Conservation (phyloP, 345 rosid species). For the Eucalyptus erythrocorys region DNA sequence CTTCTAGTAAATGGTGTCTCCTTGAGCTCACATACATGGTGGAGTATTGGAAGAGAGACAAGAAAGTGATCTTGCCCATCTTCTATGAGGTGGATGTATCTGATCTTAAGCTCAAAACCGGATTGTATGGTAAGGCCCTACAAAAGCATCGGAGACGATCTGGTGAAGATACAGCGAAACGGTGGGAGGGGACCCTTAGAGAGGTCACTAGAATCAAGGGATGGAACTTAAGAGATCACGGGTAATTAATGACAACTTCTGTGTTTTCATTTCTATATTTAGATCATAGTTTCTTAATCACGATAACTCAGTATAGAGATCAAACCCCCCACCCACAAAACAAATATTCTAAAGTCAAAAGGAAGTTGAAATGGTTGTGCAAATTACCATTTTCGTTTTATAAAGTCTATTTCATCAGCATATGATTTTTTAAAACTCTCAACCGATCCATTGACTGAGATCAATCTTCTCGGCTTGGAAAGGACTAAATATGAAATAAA, state of each 20-base stretch:
- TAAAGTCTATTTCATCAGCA: too few species aligned
- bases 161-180: not conserved
- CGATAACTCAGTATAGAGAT: too few species aligned
- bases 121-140: not conserved
- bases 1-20: not conserved
- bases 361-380: too few species aligned
- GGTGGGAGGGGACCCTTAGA: not conserved
- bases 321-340: too few species aligned
- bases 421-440: too few species aligned
- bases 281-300: not conserved
- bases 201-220: not conserved
- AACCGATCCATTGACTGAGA: too few species aligned
- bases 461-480: too few species aligned
- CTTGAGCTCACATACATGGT: not conserved
- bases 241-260: not conserved
- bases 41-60: fast-evolving
- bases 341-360: too few species aligned
- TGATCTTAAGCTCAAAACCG: not conserved
- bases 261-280: not conserved
- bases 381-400: too few species aligned
- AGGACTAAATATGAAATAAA: too few species aligned
- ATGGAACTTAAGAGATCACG: not conserved
- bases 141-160: fast-evolving
- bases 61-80: not conserved
- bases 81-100: not conserved